Evolutionary conservation across 495 filamentous ascomycete species (phyloP).

Genomic region (Neurospora pannonica): DNA sequence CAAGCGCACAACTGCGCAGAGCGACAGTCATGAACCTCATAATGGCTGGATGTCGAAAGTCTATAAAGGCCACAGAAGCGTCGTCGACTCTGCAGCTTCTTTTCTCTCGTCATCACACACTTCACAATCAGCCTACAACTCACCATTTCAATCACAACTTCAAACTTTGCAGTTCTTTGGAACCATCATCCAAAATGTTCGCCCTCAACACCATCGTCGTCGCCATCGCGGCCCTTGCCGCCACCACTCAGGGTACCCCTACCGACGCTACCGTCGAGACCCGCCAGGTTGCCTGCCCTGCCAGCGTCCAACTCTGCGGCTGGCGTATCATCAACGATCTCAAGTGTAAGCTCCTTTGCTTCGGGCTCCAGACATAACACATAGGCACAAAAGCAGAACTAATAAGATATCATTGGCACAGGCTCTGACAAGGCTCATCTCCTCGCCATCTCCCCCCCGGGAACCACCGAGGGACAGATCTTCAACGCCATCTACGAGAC

Average conservation of each 20-base stretch:
- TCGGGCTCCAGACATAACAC: neutral
- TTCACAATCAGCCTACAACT: neutral
- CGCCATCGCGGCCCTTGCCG: neutral
- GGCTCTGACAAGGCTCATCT: neutral
- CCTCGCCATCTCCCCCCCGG: neutral
- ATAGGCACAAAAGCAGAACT: neutral
- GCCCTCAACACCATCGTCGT: neutral
- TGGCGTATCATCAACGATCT: neutral
- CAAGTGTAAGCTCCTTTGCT: neutral
- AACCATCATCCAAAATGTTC: neutral
- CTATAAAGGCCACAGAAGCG: neutral
- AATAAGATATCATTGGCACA: neutral
- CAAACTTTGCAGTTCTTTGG: neutral
- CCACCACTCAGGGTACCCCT: neutral
- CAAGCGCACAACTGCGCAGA: neutral
- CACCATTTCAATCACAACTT: too few species aligned
- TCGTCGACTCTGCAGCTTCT: neutral
- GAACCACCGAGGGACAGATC: neutral
- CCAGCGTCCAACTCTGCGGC: neutral
- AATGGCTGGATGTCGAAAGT: neutral
- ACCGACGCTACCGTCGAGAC: neutral
- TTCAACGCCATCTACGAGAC: slow-evolving; percentile 6
- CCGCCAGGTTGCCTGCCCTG: neutral
- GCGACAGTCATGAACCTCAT: neutral
- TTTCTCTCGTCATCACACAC: neutral